Conservation (phyloP, 352 stramenopile species). For the Phytophthora megakarya region DNA sequence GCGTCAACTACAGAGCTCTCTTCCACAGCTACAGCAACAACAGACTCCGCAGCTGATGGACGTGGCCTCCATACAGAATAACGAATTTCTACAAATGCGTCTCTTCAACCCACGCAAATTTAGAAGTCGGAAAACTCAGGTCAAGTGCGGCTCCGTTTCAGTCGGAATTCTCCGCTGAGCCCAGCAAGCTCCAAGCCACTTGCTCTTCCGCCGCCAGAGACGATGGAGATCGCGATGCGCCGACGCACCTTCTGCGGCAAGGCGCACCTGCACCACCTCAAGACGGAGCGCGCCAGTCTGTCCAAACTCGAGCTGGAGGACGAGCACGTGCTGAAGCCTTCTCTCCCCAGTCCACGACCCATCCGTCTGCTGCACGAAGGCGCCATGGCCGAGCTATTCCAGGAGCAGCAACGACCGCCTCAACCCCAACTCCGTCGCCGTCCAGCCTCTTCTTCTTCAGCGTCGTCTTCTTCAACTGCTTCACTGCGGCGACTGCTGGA, state of each 20-base stretch:
- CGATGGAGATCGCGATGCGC: constrained; percentile 34
- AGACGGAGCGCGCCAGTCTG: constrained; percentile 36
- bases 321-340: constrained; percentile 20
- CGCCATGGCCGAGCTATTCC: constrained; percentile 45
- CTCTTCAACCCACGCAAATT: background rate
- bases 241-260: constrained; percentile 38
- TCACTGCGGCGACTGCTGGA: constrained; percentile 33
- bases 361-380: constrained; percentile 47
- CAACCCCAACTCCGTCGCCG: constrained; percentile 4
- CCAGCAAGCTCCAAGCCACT: too few relatives aligned
- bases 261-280: constrained; percentile 34
- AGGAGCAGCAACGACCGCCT: constrained; percentile 42
- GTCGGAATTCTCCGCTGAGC: constrained; percentile 8
- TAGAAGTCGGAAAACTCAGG: constrained; percentile 29
- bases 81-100: constrained; percentile 1
- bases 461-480: constrained; percentile 31
- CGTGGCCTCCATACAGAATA: too few relatives aligned
- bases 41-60: constrained; percentile 18
- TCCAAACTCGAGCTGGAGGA: constrained; percentile 38
- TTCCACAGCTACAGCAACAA: constrained; percentile 5
- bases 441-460: constrained; percentile 16
- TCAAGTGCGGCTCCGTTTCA: constrained; percentile 24
- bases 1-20: constrained; percentile 14
- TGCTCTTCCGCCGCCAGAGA: constrained; percentile 14
- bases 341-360: constrained; percentile 23